Evolutionary conservation across 2,329 filamentous ascomycete species (phyloP).

Genomic region (Hymenoscyphus fructigenus): DNA sequence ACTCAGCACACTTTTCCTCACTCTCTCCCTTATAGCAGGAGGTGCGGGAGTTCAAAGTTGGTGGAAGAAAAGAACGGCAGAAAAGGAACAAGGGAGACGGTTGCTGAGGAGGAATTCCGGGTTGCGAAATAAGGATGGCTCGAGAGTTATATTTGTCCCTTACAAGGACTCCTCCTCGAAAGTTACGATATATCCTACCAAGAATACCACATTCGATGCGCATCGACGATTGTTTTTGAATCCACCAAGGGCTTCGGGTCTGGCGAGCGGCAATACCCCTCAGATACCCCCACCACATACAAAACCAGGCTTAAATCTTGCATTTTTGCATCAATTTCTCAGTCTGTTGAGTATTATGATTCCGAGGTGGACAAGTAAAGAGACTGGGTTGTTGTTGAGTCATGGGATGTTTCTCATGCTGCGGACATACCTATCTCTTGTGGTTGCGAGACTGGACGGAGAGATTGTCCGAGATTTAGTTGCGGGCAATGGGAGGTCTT

Average conservation of each 20-base stretch:
- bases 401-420: constrained; percentile 89
- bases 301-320: constrained; percentile 91
- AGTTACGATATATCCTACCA: constrained; percentile 87
- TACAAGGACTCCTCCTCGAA: constrained; percentile 86
- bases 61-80: constrained; percentile 71
- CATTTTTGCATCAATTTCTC: constrained; percentile 94
- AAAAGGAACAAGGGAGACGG: constrained; percentile 78
- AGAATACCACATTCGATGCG: constrained; percentile 92
- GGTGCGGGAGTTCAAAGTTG: constrained; percentile 77
- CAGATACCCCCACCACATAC: constrained; percentile 83
- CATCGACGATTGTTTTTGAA: constrained; percentile 91
- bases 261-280: constrained; percentile 62
- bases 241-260: constrained; percentile 78
- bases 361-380: constrained; percentile 91
- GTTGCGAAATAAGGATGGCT: constrained; percentile 90
- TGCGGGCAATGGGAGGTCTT: constrained; percentile 86
- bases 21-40: constrained; percentile 74
- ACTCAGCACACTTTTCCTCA: constrained; percentile 72
- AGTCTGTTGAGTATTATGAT: constrained; percentile 98
- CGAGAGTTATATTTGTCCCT: constrained; percentile 90
- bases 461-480: constrained; percentile 95
- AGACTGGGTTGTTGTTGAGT: constrained; percentile 84
- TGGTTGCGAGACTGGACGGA: constrained; percentile 90
- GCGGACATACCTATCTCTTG: constrained; percentile 87
- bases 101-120: constrained; percentile 90